Percentiles rank a stretch among this genome's conserved stretches.
These are phyloP conservation scores for Clarkia xantiana DNA, from an alignment of 345 rosid species.

Conservation along the genomic window DNA sequence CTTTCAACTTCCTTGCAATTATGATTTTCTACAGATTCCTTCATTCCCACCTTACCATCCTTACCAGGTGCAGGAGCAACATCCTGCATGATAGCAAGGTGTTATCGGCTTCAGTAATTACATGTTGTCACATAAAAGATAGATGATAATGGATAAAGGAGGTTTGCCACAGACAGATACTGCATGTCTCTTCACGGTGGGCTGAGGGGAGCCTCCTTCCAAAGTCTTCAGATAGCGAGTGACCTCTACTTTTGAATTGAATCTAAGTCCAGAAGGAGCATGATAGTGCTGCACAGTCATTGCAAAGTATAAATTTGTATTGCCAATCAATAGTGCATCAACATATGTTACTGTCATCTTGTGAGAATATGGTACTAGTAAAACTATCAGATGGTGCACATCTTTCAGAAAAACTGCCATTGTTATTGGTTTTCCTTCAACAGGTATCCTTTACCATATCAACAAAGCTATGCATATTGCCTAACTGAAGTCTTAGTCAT, in stretches of 20 bases:
- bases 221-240: constrained; percentile 20
- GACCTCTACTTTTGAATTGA: constrained; percentile 30
- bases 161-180: constrained; percentile 1
- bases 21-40: constrained; percentile 1
- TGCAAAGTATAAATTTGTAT: not conserved
- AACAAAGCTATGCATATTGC: too few relatives aligned
- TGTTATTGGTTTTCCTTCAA: too few relatives aligned
- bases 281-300: constrained; percentile 29
- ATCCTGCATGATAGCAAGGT: constrained; percentile 5
- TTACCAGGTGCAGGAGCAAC: constrained; percentile 12
- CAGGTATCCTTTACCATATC: too few relatives aligned
- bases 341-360: not conserved
- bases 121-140: not conserved
- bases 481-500: too few relatives aligned
- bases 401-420: too few relatives aligned
- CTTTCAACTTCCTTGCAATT: not conserved
- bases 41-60: constrained; percentile 5
- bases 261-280: constrained; percentile 29
- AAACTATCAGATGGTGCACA: too few relatives aligned
- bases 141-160: not conserved
- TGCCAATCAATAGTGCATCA: not conserved
- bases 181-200: constrained; percentile 15
- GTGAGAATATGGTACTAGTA: not conserved
- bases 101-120: constrained; percentile 4
- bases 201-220: constrained; percentile 6